Base-by-base conservation (phyloP, 148 eudicot species). In the Cornus controversa region DNA sequence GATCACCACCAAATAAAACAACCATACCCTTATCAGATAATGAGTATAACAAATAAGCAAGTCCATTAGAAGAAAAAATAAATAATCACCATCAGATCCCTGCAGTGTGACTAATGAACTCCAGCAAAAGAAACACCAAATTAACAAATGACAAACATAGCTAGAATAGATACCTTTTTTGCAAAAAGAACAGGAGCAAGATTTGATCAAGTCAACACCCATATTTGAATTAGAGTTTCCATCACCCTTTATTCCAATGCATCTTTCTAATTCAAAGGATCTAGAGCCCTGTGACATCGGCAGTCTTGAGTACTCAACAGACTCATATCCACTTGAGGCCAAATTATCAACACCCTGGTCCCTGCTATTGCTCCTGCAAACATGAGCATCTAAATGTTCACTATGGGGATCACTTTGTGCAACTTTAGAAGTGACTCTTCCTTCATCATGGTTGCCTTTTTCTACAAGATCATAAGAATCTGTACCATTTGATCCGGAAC, bases 181-280 rank as follows among this genome's bases (percentile, higher is more conserved):
- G 79, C 97, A 94, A 85, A 95, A 91, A n/a, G 97, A 90, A 79
- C 98, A 95, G 2, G 94, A 67, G 79, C 96, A 95, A 71, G 79
- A 63, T 69, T 89, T 91, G 57, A 93, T 83, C 69, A 73, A 76
- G 78, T 90, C 86, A 20, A 77, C 24, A 47, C 75, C 82, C 42
- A 71, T 77, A 80, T 72, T 77, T 28, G 83, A 81, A 74, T 77
- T 80, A 31, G 80, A 78, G 29, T 77, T 70, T 53, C 82, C 88
- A 84, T 86, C 89, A 14, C 78, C 82, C 67, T 84, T 85, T 16
- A 77, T 75, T 45, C 75, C 73, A 0, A 67, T 80, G 77, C 91
- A 90, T 79, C 81, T 89, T 76, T 83, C 92, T 20, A 87, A 60
- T 27, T 78, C 89, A 86, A 87, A 83, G 22, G 86, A 78, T 70